These are phyloP conservation scores for Wallemia hederae DNA, from an alignment of 1,284 basidiomycete species.

Conservation along the genomic window DNA sequence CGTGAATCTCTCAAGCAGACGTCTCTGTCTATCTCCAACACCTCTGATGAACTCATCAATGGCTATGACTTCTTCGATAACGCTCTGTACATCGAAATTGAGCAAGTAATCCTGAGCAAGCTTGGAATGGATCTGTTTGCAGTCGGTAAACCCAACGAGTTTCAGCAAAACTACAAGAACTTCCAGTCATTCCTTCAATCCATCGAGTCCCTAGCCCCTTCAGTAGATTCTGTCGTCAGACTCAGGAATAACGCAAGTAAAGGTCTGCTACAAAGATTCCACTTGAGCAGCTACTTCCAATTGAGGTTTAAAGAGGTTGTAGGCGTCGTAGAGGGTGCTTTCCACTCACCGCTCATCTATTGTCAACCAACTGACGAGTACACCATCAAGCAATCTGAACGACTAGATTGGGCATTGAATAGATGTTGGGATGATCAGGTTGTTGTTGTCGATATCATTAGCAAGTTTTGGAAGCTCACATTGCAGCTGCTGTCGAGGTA, in stretches of 20 bases:
- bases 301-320: not conserved
- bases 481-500: constrained; percentile 1
- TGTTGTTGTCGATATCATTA: not conserved
- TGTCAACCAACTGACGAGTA: not conserved
- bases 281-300: not conserved
- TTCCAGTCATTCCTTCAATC: not conserved
- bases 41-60: not conserved
- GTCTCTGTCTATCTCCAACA: not conserved
- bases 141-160: not conserved
- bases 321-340: not conserved
- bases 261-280: not conserved
- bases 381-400: not conserved
- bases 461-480: not conserved
- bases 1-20: not conserved
- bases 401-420: not conserved
- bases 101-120: not conserved
- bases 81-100: not conserved
- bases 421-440: not conserved
- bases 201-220: not conserved
- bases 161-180: not conserved
- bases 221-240: not conserved
- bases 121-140: not conserved
- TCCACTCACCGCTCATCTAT: not conserved
- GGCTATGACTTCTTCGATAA: not conserved
- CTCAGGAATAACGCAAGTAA: not conserved